Conservation (phyloP, 768 basidiomycete species). For the Gymnopilus dilepis region DNA sequence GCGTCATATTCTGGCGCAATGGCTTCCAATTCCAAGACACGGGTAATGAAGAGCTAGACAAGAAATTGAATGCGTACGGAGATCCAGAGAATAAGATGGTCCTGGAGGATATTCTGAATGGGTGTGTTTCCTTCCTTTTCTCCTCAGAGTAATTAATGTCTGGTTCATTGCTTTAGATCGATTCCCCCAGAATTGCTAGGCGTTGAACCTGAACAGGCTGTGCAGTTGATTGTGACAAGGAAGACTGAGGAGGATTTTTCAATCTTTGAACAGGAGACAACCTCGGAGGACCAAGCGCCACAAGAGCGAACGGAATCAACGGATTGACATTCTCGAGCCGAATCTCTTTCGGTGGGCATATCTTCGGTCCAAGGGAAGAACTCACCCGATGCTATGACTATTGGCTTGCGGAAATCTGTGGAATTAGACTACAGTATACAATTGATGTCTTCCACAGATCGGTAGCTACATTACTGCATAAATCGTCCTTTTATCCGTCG, state of each 20-base stretch:
- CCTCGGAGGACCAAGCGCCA: neutral
- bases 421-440: no score
- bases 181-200: neutral
- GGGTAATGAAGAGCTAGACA: neutral
- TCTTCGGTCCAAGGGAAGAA: no score
- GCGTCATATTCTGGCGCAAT: slow-evolving; percentile 1
- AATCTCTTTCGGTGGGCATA: no score
- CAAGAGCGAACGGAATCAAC: neutral
- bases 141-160: neutral
- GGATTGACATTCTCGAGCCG: no score
- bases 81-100: neutral
- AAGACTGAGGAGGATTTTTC: neutral
- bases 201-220: neutral
- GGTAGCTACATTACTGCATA: no score
- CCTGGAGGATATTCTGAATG: neutral
- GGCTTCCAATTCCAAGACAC: neutral
- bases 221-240: neutral
- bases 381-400: no score
- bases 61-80: neutral
- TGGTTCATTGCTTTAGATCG: neutral
- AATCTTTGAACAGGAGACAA: neutral
- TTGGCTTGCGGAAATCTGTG: no score
- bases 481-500: no score
- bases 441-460: no score
- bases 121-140: neutral